Base-by-base conservation (phyloP, 345 rosid species). In the Pugionium dolabratum region DNA sequence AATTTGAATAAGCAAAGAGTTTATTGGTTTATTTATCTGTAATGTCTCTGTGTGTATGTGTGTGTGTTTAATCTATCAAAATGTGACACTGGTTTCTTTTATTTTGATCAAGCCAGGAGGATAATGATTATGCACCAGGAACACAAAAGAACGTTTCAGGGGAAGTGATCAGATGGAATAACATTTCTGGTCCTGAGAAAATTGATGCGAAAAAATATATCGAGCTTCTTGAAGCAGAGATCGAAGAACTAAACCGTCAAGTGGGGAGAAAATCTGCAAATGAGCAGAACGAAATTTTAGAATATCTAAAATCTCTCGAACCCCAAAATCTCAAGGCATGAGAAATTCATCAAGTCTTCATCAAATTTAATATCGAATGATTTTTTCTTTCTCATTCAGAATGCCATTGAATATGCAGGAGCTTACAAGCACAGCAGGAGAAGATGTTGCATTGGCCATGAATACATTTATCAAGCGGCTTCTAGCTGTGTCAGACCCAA, bases 291-390 rank as follows among this genome's bases (percentile, higher is more conserved):
- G 99, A 86, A 33, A 80, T 94, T 62, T 74, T 94, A 81, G 97
- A 94, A 63, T 94, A 83, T 73, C 91, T 90, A 18, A 88, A 84
- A 78, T 70, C 93, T 67, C 97, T 94, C 5, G 95, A 94, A 74
- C 99, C 96, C 40, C 99, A 90, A 68, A 94, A 90, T 84, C 81
- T 94, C 29, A 84, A 94, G 97, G 96, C 86, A 79, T 72, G 80
- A 42, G 4, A 35, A 66, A 29, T 26, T 50, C 5, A 29, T 64
- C 18, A 18, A 3, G 4, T 7, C 5, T 18, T 26, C 56, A 64
- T 64, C 46, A 34, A 8, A 18, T 30, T 18, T 41, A 8, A 18
- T 67, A 18, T 25, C 42, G 29, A 53, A 25, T 42, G 7, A 3
- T 47, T 2, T 36, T 9, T 44, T 55, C 18, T 18, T 18, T 18